Percentiles rank a stretch among this genome's conserved stretches.
phyloP scores from a whole-genome alignment of 768 basidiomycete species.

The Kwoniella newhampshirensis region DNA sequence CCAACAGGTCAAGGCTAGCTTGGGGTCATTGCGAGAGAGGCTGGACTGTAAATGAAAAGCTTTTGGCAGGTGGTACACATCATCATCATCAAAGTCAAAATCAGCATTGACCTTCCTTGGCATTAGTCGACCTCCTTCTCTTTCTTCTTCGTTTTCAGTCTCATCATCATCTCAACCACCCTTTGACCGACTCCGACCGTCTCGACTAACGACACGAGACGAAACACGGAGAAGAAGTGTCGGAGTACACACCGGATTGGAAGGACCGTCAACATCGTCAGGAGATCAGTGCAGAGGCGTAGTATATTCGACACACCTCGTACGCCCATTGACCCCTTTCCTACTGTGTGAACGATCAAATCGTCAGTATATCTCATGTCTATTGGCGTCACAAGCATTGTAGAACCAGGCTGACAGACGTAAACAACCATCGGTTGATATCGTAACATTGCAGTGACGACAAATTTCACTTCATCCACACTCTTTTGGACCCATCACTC shows the following conservation, averaged over 20 bases:
- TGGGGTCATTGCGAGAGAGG: too few relatives aligned
- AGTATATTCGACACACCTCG: not conserved
- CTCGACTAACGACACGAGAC: too few relatives aligned
- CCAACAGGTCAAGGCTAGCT: too few relatives aligned
- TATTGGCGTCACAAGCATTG: not conserved
- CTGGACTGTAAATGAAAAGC: too few relatives aligned
- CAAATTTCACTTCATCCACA: not conserved
- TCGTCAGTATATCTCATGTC: slow-evolving; percentile 1
- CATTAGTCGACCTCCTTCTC: too few relatives aligned
- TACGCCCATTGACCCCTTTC: slow-evolving; percentile 1
- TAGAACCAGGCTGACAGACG: slow-evolving; percentile 6
- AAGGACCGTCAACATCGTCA: not conserved
- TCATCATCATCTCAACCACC: too few relatives aligned
- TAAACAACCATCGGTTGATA: slow-evolving; percentile 2
- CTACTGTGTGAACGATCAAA: not conserved
- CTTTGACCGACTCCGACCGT: too few relatives aligned
- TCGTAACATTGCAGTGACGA: slow-evolving; percentile 9
- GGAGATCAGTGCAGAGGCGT: slow-evolving; percentile 9
- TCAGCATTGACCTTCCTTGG: too few relatives aligned
- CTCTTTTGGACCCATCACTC: not conserved
- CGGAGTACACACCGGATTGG: not conserved
- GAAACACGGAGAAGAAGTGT: slow-evolving; percentile 1
- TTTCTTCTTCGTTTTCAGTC: too few relatives aligned
- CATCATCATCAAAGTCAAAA: too few relatives aligned
- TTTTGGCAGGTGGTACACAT: too few relatives aligned